phyloP scores from a whole-genome alignment of 2,329 filamentous ascomycete species.

The Exutisphaerella laricina region DNA sequence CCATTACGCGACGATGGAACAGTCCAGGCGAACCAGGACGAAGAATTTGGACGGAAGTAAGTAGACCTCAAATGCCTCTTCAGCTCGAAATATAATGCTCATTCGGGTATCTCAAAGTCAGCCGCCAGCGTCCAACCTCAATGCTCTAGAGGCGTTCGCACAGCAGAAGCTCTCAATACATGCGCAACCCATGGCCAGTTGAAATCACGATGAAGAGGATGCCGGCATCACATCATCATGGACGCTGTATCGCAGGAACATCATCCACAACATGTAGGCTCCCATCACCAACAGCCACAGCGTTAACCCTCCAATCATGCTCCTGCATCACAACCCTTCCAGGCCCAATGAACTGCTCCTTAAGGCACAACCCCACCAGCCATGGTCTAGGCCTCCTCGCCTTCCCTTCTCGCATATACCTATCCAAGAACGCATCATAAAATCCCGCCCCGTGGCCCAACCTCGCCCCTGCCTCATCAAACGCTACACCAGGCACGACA shows the following conservation, averaged over 20 bases:
- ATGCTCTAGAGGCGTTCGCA: too few relatives aligned
- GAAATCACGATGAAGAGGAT: too few relatives aligned
- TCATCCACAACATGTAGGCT: slow-evolving; percentile 14
- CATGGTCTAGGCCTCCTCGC: slow-evolving; percentile 47
- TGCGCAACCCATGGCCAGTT: too few relatives aligned
- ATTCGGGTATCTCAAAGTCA: slow-evolving; percentile 56
- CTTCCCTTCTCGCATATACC: slow-evolving; percentile 50
- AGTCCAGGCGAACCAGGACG: neutral
- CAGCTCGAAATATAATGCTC: slow-evolving; percentile 47
- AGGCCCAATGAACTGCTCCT: slow-evolving; percentile 71
- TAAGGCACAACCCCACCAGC: slow-evolving; percentile 73
- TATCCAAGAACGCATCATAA: slow-evolving; percentile 87
- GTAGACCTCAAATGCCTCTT: slow-evolving; percentile 12
- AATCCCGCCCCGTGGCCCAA: slow-evolving; percentile 94
- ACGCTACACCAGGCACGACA: slow-evolving; percentile 87
- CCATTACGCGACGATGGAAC: neutral
- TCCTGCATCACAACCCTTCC: slow-evolving; percentile 66
- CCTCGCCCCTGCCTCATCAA: slow-evolving; percentile 68
- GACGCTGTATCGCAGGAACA: too few relatives aligned
- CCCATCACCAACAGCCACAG: slow-evolving; percentile 38
- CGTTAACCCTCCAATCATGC: slow-evolving; percentile 75
- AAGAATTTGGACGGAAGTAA: slow-evolving; percentile 11
- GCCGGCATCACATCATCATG: too few relatives aligned
- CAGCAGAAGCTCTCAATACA: too few relatives aligned
- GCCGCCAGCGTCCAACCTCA: too few relatives aligned